phyloP scores from a whole-genome alignment of 345 rosid species.

The Citrus australasica region DNA sequence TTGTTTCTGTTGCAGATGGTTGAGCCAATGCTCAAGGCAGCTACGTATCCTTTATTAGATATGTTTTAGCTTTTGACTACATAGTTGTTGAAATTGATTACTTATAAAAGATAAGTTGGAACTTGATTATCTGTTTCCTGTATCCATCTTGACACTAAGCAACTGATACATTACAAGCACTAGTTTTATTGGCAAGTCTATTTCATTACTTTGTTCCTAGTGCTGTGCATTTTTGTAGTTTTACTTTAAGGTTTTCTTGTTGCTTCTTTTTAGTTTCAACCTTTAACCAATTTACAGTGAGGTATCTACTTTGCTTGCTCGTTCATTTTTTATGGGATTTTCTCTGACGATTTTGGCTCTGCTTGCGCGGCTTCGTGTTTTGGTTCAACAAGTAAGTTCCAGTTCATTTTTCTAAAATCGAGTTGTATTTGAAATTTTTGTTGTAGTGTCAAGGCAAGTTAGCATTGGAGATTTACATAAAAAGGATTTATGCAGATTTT shows the following conservation, averaged over 20 bases:
- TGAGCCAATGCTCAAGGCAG: slow-evolving; percentile 89
- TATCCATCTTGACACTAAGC: not conserved
- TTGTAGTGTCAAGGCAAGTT: not conserved
- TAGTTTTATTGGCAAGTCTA: not conserved
- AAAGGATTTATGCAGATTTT: not conserved
- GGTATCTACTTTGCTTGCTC: slow-evolving; percentile 76
- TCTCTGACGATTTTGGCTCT: slow-evolving; percentile 66
- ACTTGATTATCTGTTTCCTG: not conserved
- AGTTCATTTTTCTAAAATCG: not conserved
- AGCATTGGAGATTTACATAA: not conserved
- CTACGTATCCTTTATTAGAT: slow-evolving; percentile 50
- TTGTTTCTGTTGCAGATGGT: slow-evolving; percentile 64
- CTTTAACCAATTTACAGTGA: slow-evolving; percentile 46
- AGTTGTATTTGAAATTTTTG: not conserved
- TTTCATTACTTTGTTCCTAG: not conserved
- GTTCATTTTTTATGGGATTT: slow-evolving; percentile 78
- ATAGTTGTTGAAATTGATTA: not conserved
- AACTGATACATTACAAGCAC: not conserved
- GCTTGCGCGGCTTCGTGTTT: slow-evolving; percentile 84
- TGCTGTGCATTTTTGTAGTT: not conserved
- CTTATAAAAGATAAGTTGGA: not conserved
- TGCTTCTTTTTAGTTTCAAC: not conserved
- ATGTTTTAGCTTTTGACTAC: slow-evolving; percentile 1
- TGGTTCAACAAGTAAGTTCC: slow-evolving; percentile 81
- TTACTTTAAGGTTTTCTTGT: no score